Base-by-base conservation (phyloP, 1,284 basidiomycete genomes). In the Sanghuangporus baumii region DNA sequence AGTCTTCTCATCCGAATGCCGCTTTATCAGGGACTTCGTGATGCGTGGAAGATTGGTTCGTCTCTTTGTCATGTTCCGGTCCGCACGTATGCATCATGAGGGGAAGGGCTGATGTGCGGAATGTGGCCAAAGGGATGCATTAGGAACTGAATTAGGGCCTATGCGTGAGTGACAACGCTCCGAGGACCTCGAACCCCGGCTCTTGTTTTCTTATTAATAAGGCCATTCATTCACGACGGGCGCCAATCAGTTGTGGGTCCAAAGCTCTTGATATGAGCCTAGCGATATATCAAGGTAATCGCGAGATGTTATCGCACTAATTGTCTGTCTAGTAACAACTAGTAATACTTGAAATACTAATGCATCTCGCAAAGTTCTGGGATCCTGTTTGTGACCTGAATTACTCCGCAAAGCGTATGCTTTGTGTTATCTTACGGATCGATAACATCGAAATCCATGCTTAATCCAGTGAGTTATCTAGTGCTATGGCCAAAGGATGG, bases 21-120 rank as follows among this genome's bases (percentile, higher is more conserved):
- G 34, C 18, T n/a, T 56, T 46, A 56, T 46, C 41, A 37, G 41
- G 8, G 26, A 20, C n/a, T 26, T 43, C 8, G 18, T 38, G 54
- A 55, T 41, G 54, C 23, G 20, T 31, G 14, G 31, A 20, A 20
- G 14, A 36, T 51, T 59, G 31, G 14, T 48, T 36, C 47, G 3
- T 36, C 34, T 41, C 34, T 59, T 59, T 59, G 57, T 61, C 46
- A 61, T 31, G 43, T 31, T 56, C 60, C 60, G 54, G 18, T 61
- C 43, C 54, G 43, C 60, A 16, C 52, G 60, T 56, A 56, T 36
- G 26, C 41, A 60, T 18, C n/a, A 48, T 23, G 57, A 8, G n/a
- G 41, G 3, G 23, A 16, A 41, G 40, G 38, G 20, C 31, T 36
- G 37, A 41, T 56, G 55, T 23, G 6, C 55, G 20, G 37, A 56